These are phyloP conservation scores for Dioscorea cayenensis DNA, from an alignment of 116 monocot genomes.

Conservation along the genomic window DNA sequence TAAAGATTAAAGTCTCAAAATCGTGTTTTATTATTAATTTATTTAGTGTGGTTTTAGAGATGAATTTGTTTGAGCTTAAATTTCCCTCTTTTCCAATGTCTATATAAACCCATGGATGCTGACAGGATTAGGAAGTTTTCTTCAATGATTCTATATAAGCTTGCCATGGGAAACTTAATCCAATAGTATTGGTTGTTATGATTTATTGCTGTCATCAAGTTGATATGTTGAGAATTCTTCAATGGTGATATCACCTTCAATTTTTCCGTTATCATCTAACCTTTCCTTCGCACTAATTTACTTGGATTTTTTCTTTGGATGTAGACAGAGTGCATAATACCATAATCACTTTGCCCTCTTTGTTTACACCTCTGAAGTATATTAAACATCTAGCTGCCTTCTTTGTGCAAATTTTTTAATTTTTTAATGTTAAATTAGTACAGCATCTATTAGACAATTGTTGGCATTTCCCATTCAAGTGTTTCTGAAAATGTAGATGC, in stretches of 20 bases:
- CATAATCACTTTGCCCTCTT: background rate
- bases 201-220: too few species aligned
- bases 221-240: background rate
- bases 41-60: too few species aligned
- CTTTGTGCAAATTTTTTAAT: too few species aligned
- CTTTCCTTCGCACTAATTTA: background rate
- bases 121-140: background rate
- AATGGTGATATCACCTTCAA: background rate
- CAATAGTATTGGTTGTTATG: background rate
- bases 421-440: too few species aligned
- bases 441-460: background rate
- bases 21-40: too few species aligned
- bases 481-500: slow-evolving; percentile 6
- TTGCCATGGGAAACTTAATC: background rate
- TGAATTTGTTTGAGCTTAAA: background rate
- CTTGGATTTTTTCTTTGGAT: background rate
- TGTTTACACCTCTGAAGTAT: background rate
- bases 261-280: too few species aligned
- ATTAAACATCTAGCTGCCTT: background rate
- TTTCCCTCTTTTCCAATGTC: background rate
- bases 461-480: background rate
- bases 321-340: background rate
- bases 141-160: background rate
- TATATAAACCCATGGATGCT: background rate
- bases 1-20: slow-evolving; percentile 5